phyloP scores from a whole-genome alignment of 2,329 filamentous ascomycete genomes.

The Aspergillus sp. region DNA sequence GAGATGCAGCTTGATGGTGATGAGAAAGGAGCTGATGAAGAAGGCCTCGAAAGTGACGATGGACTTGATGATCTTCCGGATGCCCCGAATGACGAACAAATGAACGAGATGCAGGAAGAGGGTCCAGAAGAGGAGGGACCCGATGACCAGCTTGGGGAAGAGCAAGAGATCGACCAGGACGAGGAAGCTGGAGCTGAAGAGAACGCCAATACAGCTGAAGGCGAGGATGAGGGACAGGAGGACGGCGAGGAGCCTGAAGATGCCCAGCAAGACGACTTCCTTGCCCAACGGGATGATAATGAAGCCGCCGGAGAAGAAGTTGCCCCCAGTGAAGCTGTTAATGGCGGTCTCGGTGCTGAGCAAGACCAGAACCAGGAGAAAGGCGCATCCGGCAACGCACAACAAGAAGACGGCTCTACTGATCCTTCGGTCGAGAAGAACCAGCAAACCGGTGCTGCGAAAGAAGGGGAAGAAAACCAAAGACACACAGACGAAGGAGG shows the following conservation, averaged over 20 bases:
- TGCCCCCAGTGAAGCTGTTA: conserved; percentile 43
- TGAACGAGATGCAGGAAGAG: conserved; percentile 31
- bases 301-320: conserved; percentile 57
- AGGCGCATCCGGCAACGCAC: conserved; percentile 48
- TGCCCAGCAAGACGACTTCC: conserved; percentile 49
- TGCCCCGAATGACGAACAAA: conserved; percentile 37
- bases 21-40: conserved; percentile 54
- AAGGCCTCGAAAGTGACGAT: conserved; percentile 40
- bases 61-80: conserved; percentile 50
- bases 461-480: conserved; percentile 42
- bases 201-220: conserved; percentile 47
- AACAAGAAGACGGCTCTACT: conserved; percentile 44
- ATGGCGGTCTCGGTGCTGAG: conserved; percentile 39
- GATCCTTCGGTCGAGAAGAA: conserved; percentile 49
- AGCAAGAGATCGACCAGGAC: conserved; percentile 31
- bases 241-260: conserved; percentile 51
- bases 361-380: conserved; percentile 45
- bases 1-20: conserved; percentile 80
- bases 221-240: conserved; percentile 48
- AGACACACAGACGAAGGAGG: conserved; percentile 38
- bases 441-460: conserved; percentile 43
- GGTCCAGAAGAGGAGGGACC: conserved; percentile 32
- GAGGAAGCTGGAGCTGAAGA: conserved; percentile 44
- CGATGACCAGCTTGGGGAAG: conserved; percentile 26
- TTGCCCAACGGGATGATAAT: conserved; percentile 49